Percentiles rank a stretch among this genome's conserved stretches.
Evolutionary conservation across 495 filamentous ascomycete genomes (phyloP).

Genomic region (Antarctomyces pellizariae): DNA sequence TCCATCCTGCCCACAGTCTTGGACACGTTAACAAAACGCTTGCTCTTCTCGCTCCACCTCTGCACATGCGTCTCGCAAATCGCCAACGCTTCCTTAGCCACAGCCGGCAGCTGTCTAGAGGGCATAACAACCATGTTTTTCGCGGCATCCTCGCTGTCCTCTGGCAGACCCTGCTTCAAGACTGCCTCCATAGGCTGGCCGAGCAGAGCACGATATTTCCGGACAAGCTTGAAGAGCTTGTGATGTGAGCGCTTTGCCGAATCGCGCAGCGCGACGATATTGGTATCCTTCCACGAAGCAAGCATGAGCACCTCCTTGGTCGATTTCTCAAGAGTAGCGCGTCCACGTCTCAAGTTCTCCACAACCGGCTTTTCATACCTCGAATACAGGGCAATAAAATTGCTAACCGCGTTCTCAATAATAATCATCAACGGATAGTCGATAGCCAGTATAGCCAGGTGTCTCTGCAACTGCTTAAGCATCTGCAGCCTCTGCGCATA

Average conservation of each 20-base stretch:
- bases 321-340: slow-evolving; percentile 50
- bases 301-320: slow-evolving; percentile 73
- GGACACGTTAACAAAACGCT: slow-evolving; percentile 42
- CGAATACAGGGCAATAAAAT: slow-evolving; percentile 50
- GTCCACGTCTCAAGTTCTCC: slow-evolving; percentile 35
- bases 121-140: slow-evolving; percentile 8
- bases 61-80: slow-evolving; percentile 27
- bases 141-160: slow-evolving; percentile 11
- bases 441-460: slow-evolving; percentile 29
- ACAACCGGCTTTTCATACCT: slow-evolving; percentile 40
- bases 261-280: slow-evolving; percentile 66
- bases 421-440: slow-evolving; percentile 28
- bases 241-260: slow-evolving; percentile 76
- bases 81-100: slow-evolving; percentile 21
- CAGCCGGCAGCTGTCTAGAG: slow-evolving; percentile 4
- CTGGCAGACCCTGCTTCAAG: slow-evolving; percentile 41
- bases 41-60: slow-evolving; percentile 35
- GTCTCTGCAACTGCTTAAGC: slow-evolving; percentile 42
- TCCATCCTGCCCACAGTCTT: slow-evolving; percentile 41
- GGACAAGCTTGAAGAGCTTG: slow-evolving; percentile 74
- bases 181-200: slow-evolving; percentile 43
- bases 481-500: slow-evolving; percentile 47
- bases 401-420: slow-evolving; percentile 37
- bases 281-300: slow-evolving; percentile 92
- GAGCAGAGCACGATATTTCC: slow-evolving; percentile 61